A percentile compares a stretch with the other conserved stretches of the same genome.
Conservation (phyloP, 2,329 filamentous ascomycete species). For the Aspergillus viridinutans region DNA sequence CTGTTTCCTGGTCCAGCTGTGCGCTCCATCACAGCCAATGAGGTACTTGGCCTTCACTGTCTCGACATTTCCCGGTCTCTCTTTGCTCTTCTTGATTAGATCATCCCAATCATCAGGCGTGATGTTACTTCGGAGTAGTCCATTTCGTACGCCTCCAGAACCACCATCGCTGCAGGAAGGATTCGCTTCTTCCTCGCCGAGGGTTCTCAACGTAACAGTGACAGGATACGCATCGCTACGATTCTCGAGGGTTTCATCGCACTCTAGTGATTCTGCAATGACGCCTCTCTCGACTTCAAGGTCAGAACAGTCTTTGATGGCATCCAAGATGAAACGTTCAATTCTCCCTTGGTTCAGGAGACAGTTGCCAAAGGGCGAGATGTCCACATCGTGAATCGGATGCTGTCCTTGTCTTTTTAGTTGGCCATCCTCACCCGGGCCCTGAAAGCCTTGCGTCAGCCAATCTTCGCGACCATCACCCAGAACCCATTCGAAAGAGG, state of each 20-base stretch:
- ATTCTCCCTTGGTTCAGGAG: slow-evolving; percentile 68
- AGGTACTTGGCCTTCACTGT: slow-evolving; percentile 56
- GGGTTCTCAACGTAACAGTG: slow-evolving; percentile 54
- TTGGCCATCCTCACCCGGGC: slow-evolving; percentile 48
- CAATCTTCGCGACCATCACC: too few relatives aligned
- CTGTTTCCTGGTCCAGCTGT: slow-evolving; percentile 58
- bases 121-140: slow-evolving; percentile 59
- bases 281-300: slow-evolving; percentile 58
- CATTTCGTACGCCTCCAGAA: slow-evolving; percentile 40
- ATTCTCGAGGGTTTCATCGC: slow-evolving; percentile 51
- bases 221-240: slow-evolving; percentile 55
- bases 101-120: slow-evolving; percentile 55
- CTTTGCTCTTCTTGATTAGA: slow-evolving; percentile 32
- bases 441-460: not conserved
- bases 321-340: slow-evolving; percentile 63
- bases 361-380: slow-evolving; percentile 55
- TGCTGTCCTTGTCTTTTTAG: slow-evolving; percentile 59
- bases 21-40: slow-evolving; percentile 63
- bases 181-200: slow-evolving; percentile 56
- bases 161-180: slow-evolving; percentile 22
- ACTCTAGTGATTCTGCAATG: slow-evolving; percentile 51
- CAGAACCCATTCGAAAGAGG: not conserved
- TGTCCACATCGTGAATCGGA: slow-evolving; percentile 55
- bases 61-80: slow-evolving; percentile 26
- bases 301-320: slow-evolving; percentile 52